These are phyloP conservation scores for Phytophthora litchii DNA, from an alignment of 352 stramenopile species.

Conservation along the genomic window DNA sequence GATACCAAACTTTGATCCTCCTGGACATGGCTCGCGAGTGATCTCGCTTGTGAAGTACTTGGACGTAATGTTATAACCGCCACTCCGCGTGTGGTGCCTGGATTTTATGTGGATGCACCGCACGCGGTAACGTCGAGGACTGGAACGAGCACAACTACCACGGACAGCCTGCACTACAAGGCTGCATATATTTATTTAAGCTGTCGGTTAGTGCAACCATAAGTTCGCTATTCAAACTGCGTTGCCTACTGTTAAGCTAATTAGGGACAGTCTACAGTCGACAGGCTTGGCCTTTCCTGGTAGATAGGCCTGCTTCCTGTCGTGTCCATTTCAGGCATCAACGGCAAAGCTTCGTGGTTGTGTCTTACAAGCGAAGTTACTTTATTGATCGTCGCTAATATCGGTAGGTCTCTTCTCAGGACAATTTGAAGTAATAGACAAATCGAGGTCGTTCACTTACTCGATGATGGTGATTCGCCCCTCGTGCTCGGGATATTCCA, in stretches of 20 bases:
- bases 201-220: too few species aligned
- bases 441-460: slow-evolving; percentile 28
- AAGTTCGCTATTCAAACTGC: too few species aligned
- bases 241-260: too few species aligned
- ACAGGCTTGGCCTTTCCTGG: slow-evolving; percentile 12
- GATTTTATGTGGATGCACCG: background rate
- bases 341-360: slow-evolving; percentile 12
- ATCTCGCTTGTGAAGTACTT: too few species aligned
- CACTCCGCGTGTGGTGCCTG: background rate
- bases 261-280: slow-evolving; percentile 9
- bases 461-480: slow-evolving; percentile 71
- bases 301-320: slow-evolving; percentile 14
- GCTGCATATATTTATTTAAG: too few species aligned
- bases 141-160: background rate
- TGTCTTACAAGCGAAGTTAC: background rate
- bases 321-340: slow-evolving; percentile 21
- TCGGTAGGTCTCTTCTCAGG: background rate
- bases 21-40: too few species aligned
- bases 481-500: slow-evolving; percentile 65
- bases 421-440: slow-evolving; percentile 1
- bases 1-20: too few species aligned
- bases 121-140: background rate
- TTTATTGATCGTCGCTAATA: slow-evolving; percentile 22
- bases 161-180: too few species aligned
- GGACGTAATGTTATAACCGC: too few species aligned